These are phyloP conservation scores for Lepidium africanum DNA, from an alignment of 345 rosid species.

Conservation along the genomic window DNA sequence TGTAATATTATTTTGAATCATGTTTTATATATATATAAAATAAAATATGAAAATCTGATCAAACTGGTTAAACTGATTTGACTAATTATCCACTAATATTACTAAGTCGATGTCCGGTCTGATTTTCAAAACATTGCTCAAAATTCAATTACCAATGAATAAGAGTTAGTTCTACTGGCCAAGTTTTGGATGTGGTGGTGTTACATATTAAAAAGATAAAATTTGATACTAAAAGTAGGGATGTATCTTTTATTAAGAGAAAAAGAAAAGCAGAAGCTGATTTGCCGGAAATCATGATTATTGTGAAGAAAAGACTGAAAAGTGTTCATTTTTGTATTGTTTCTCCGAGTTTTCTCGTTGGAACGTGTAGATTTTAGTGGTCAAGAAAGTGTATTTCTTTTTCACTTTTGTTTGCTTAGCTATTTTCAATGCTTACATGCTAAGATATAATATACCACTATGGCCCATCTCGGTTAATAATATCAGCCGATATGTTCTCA, in stretches of 20 bases:
- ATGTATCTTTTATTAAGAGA: background rate
- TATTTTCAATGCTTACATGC: constrained; percentile 22
- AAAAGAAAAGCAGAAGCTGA: background rate
- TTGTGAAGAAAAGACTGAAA: constrained; percentile 1
- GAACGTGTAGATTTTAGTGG: constrained; percentile 14
- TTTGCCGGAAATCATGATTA: constrained; percentile 2
- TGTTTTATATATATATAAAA: no score
- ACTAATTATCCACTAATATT: no score
- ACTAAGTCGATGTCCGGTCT: no score
- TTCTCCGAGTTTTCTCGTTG: background rate
- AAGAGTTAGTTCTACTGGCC: background rate
- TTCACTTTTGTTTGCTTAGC: constrained; percentile 3
- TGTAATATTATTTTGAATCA: no score
- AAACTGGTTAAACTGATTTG: no score
- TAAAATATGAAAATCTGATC: no score
- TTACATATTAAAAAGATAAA: background rate
- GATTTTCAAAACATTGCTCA: no score
- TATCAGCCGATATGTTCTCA: background rate
- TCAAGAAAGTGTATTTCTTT: constrained; percentile 20
- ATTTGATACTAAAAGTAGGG: background rate
- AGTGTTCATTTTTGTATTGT: constrained; percentile 2
- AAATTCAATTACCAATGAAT: background rate
- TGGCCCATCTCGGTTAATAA: background rate
- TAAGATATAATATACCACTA: constrained; percentile 9
- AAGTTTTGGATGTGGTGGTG: background rate